Base-by-base conservation (phyloP, 2,329 filamentous ascomycete genomes). In the Colletotrichum endophyticum region DNA sequence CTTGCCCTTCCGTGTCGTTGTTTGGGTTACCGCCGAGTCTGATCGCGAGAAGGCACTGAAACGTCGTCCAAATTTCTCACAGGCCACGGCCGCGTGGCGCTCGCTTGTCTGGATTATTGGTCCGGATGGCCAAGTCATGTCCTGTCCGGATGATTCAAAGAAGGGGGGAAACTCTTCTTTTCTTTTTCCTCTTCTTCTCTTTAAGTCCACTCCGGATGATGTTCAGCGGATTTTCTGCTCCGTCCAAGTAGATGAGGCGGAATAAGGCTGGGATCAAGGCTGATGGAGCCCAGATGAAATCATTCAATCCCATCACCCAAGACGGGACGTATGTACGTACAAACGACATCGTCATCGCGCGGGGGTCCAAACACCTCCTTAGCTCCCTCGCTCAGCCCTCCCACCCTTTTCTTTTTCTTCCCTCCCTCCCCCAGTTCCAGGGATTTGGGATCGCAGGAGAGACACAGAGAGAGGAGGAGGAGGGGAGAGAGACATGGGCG, bases 21-120 rank as follows among this genome's bases (percentile, higher is more conserved):
- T 72, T 72, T 72, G 69, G 69, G 62, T 75, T 75, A 39, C 56
- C 53, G 61, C 36, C n/a, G 62, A 30, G 69, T 72, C 73, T 72
- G 62, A 75, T 49, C 62, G 53, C 53, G 28, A 66, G 44, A 27
- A 61, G 36, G 49, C 30, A 66, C 70, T 76, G 70, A 76, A 76
- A 76, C 73, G 67, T 64, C 73, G 25, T 76, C 73, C 70, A 63
- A 63, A 67, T 49, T 63, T 25, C 36, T 39, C 27, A 66, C 49
- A 68, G 70, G 56, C 15, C 32, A 13, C 39, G 36, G 39, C 62
- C 70, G 73, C 73, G 73, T 75, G 73, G 70, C 70, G 27, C 68
- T 72, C 53, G 62, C 49, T 49, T 75, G 27, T 63, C 16, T 49
- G n/a, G 16, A n/a, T 71, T 49, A 64, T 70, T 73, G 71, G 39